Evolutionary conservation across 2,329 filamentous ascomycete genomes (phyloP).

Genomic region (Fusarium redolens): DNA sequence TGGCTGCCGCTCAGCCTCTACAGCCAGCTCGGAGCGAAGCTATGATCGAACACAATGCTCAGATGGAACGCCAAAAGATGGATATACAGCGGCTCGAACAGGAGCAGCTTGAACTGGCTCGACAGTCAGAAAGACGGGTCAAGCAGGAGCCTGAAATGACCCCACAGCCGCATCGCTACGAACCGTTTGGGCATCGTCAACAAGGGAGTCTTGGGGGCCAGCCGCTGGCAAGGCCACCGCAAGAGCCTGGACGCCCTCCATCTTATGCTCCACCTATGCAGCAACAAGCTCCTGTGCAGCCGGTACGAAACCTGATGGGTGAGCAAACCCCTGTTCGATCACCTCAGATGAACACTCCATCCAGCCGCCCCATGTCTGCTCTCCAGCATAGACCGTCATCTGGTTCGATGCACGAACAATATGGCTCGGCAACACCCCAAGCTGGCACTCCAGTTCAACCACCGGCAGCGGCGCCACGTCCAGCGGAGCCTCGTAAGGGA

Average conservation of each 20-base stretch:
- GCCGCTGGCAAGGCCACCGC: conserved; percentile 53
- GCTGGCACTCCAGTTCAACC: conserved; percentile 47
- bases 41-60: conserved; percentile 46
- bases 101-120: conserved; percentile 45
- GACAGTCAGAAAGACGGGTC: conserved; percentile 50
- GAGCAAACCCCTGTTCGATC: conserved; percentile 54
- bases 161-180: conserved; percentile 56
- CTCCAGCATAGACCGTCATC: conserved; percentile 52
- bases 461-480: conserved; percentile 53
- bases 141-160: conserved; percentile 64
- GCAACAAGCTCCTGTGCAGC: conserved; percentile 53
- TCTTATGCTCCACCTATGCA: conserved; percentile 46
- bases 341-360: conserved; percentile 53
- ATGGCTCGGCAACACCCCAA: conserved; percentile 44
- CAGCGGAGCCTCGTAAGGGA: conserved; percentile 66
- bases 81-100: conserved; percentile 48
- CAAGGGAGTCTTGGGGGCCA: conserved; percentile 54
- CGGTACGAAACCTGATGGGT: conserved; percentile 54
- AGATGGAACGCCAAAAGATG: conserved; percentile 49
- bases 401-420: conserved; percentile 48
- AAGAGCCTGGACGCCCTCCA: conserved; percentile 57
- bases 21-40: conserved; percentile 49
- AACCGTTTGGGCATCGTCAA: conserved; percentile 56
- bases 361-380: conserved; percentile 53
- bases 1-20: conserved; percentile 51